Conservation (phyloP, 225 moss, liverwort and hornwort genomes). For the Pseudoscleropodium purum region DNA sequence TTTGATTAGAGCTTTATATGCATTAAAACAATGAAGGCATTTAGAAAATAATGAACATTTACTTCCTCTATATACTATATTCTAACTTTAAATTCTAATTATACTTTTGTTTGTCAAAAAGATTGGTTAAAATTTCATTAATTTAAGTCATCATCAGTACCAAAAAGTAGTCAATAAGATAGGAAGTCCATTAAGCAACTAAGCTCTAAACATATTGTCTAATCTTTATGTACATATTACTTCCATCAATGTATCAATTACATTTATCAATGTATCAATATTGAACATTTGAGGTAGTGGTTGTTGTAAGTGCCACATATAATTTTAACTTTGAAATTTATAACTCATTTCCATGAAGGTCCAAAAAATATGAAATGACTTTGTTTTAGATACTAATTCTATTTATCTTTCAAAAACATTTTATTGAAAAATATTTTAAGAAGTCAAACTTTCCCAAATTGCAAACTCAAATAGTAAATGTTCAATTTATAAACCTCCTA, state of each 20-base stretch:
- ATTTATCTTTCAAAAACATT: not conserved
- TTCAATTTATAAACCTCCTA: not conserved
- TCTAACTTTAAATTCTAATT: no score
- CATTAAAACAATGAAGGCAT: no score
- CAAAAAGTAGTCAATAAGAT: no score
- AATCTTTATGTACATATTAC: no score
- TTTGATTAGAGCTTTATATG: no score
- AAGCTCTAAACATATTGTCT: not conserved
- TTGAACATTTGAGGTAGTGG: not conserved
- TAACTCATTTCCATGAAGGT: accelerated
- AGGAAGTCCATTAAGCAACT: no score
- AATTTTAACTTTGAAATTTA: not conserved
- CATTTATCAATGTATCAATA: no score
- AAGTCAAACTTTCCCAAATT: not conserved
- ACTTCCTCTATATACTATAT: no score
- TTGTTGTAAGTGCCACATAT: not conserved
- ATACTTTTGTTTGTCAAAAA: no score
- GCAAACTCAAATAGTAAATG: not conserved
- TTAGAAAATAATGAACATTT: no score
- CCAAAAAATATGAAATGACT: not conserved
- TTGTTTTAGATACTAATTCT: not conserved
- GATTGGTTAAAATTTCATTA: no score
- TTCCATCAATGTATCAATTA: not conserved
- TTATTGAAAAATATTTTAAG: not conserved
- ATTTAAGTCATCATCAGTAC: no score